Evolutionary conservation across 441 rosid genomes (phyloP), one percentile per base, ranked within the genome.

Genomic region (Isatis lusitanica): DNA sequence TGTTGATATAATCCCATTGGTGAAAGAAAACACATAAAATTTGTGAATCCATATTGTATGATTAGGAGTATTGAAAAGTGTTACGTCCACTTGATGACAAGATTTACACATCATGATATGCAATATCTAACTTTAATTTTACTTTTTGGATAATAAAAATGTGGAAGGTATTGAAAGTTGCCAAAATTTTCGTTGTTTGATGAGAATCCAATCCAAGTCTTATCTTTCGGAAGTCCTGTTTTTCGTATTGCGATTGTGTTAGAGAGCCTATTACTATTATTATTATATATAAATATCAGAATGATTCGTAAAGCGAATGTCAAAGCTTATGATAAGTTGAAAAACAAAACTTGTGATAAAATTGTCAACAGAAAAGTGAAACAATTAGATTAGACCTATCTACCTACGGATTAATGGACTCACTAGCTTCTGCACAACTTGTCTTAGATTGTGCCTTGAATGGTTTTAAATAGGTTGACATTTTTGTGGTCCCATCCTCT

Each of bases 281-380:
- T 26, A 3, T 26, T 26, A 24, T 1, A 63, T 66, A 50, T 30
- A 75, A 55, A 36, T 26, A 63, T 55, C 7, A 18, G 6, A 56
- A 56, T 56, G 40, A 17, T 35, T 63, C 60, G 18, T 10, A 30
- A 35, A 75, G 36, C 39, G 66, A 76, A 57, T 70, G 75, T 76
- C 79, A 76, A 70, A 63, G 21, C 40, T 63, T 38, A 63, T 56
- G 62, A 63, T 44, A 75, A 56, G 31, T 28, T 46, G 12, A 36
- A 5, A 52, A 9, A 8, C 35, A 26, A 5, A 39, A 6, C 2
- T 44, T 5, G 42, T 53, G 50, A 56, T 15, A 9, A 38, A 63
- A 63, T 12, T 63, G 75, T 70, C 79, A 76, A 75, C 75, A 30
- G 42, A 56, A 75, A 69, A 38, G 66, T 55, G 31, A 75, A 46